These are phyloP conservation scores for Solanum hybrid DNA, from an alignment of 305 asterid genomes.

Conservation along the genomic window DNA sequence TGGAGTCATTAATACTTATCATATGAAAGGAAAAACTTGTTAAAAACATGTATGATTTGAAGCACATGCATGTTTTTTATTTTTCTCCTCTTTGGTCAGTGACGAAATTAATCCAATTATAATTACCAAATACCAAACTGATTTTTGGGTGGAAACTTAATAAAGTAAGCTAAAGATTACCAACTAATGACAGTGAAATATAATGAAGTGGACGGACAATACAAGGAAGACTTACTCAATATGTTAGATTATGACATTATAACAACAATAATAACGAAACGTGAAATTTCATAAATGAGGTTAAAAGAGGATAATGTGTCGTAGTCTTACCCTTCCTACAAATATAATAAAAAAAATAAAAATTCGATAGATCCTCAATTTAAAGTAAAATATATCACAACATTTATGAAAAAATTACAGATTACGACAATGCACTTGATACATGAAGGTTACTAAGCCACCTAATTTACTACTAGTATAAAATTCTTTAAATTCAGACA, in stretches of 20 bases:
- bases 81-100: background rate
- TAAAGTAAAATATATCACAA: background rate
- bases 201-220: background rate
- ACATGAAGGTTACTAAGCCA: background rate
- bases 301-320: background rate
- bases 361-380: background rate
- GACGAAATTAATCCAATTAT: background rate
- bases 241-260: background rate
- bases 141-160: background rate
- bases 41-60: background rate
- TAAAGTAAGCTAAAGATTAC: background rate
- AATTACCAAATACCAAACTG: background rate
- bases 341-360: background rate
- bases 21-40: background rate
- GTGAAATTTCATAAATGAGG: background rate
- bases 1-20: background rate
- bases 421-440: background rate
- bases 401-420: background rate
- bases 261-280: background rate
- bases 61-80: background rate
- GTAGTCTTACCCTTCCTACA: accelerated
- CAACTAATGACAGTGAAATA: background rate
- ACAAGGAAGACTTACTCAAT: background rate
- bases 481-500: background rate
- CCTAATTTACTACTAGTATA: background rate